Evolutionary conservation across 225 moss, liverwort and hornwort species (phyloP), one percentile per base, ranked within the genome.

Genomic region (Ulota crispa): DNA sequence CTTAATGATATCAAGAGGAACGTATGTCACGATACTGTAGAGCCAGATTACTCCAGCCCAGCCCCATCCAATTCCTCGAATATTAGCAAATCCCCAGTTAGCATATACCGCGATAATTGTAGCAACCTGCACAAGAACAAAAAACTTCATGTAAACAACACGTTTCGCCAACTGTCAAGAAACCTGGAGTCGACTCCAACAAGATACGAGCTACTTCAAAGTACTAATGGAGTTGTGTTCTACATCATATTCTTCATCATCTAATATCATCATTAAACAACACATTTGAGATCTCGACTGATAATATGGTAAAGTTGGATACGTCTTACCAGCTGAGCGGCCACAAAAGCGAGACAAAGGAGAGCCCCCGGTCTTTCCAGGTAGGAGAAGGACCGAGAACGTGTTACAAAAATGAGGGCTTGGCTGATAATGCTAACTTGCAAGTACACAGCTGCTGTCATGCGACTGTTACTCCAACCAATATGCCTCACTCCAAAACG

Each of bases 31-130:
- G 13, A 93, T 39, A 41, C 90, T 91, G 81, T 68, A 92, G 45
- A 91, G 86, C 93, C 93, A 93, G 37, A 93, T 93, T 12, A 93
- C 87, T 65, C 91, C 91, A 30, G 91, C 91, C 93, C 93, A 93
- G 0, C 88, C 88, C 93, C 93, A 93, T 64, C 93, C 93, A 68
- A 90, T 37, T 23, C 93, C 91, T 72, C 73, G 87, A 34, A 93
- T 87, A 31, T 76, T 83, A 54, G 93, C 89, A 71, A 93, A 93
- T 47, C 75, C 86, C 93, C 93, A 93, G 53, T 3, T 3, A 11
- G 91, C 91, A 77, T 93, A 92, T 6, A 92, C 92, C 14, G 93
- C 85, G 26, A 93, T 87, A 41, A 92, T 23, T 28, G 93, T 93
- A 41, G 93, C 93, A 41, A 93, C 83, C 91, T 96, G 81, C n/a